Conservation (phyloP, 208 protist genomes). For the Trypanosoma theileri region DNA sequence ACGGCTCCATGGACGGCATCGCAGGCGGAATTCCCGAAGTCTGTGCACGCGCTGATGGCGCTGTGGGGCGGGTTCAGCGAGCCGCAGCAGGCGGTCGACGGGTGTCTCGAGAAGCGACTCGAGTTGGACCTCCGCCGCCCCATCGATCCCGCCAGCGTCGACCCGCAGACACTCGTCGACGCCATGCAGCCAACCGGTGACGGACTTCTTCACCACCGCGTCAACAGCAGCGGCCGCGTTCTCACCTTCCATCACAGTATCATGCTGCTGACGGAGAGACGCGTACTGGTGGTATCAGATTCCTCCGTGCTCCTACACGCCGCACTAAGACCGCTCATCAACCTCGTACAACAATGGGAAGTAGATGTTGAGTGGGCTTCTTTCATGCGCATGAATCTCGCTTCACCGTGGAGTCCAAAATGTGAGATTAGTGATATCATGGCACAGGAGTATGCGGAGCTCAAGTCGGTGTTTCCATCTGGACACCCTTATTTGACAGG, state of each 20-base stretch:
- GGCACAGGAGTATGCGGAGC: constrained; percentile 85
- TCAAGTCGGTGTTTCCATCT: constrained; percentile 74
- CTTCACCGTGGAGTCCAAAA: constrained; percentile 59
- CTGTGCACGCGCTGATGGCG: constrained; percentile 83
- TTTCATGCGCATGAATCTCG: constrained; percentile 81
- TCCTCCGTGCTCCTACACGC: constrained; percentile 72
- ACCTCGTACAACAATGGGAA: constrained; percentile 31
- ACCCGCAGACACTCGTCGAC: constrained; percentile 38
- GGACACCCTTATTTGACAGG: constrained; percentile 81
- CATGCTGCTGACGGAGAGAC: constrained; percentile 42
- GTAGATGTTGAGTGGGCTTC: constrained; percentile 75
- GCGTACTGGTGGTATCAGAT: constrained; percentile 51
- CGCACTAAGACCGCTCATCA: constrained; percentile 44
- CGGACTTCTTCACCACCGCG: constrained; percentile 30
- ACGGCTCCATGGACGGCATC: constrained; percentile 40
- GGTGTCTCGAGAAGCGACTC: constrained; percentile 81
- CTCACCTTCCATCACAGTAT: constrained; percentile 56
- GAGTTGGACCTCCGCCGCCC: constrained; percentile 72
- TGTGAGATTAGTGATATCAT: constrained; percentile 79
- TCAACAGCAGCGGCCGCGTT: constrained; percentile 32
- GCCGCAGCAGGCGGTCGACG: constrained; percentile 45
- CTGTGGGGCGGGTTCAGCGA: constrained; percentile 80
- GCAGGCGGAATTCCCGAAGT: constrained; percentile 62
- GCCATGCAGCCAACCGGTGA: constrained; percentile 46
- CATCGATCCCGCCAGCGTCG: constrained; percentile 22